Evolutionary conservation across 768 basidiomycete genomes (phyloP), one percentile per base, ranked within the genome.

Genomic region (Lentinula lateritia): DNA sequence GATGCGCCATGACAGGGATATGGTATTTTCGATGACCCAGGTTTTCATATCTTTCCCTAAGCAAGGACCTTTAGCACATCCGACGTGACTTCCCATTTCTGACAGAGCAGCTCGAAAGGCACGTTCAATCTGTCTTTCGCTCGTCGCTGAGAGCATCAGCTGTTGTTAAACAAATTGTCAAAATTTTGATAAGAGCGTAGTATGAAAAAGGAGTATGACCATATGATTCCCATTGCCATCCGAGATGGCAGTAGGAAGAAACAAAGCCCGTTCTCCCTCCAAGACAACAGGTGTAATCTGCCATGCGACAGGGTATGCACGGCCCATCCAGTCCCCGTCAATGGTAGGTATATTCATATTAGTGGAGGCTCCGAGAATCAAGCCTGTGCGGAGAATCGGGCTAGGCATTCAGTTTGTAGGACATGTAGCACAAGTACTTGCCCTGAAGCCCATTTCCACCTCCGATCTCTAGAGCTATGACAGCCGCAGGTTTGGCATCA

Each of bases 1-100:
- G 8, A 86, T 76, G 20, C 79, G 73, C 85, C 85, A 85, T n/a
- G 81, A 78, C 64, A 82, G 73, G 1, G 83, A 84, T 4, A 84
- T 75, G 8, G 78, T 81, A 55, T 80, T 79, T 9, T 74, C 69
- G 41, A 83, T 73, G 52, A 82, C 71, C 15, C 67, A 73, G 9
- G 62, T 54, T 50, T 73, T 69, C 41, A 73, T 65, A 32, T 74
- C 63, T 41, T 65, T 69, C 32, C 70, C 73, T 6, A 66, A 70
- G 20, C 76, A 64, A 8, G 81, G 81, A 2, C 73, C 68, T 41
- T 67, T 69, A 3, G 79, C 79, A 38, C 67, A 58, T 12, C 75
- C 80, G n/a, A 76, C 79, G 58, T 72, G 67, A 1, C 78, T 77
- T 13, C 80, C 80, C 78, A 82, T 78, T 62, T 77, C 77, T 38